Evolutionary conservation across 768 basidiomycete genomes (phyloP).

Genomic region (Grammothele lineata): DNA sequence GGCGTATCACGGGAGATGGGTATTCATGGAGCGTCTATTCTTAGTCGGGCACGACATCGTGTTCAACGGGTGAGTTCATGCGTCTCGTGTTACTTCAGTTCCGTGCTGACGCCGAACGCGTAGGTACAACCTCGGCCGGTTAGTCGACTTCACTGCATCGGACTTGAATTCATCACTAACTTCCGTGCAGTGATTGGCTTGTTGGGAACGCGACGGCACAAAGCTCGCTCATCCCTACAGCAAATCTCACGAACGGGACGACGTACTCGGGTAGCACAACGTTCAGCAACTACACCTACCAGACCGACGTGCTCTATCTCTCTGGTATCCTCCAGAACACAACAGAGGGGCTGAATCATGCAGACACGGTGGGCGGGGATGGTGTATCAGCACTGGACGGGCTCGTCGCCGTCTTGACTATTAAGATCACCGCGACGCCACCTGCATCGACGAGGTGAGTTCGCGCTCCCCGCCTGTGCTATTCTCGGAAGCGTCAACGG

Average conservation of each 20-base stretch:
- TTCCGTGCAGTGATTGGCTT: constrained; percentile 62
- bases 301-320: constrained; percentile 63
- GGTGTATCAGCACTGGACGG: constrained; percentile 74
- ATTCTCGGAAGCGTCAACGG: no score
- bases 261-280: constrained; percentile 63
- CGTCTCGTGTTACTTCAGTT: not conserved
- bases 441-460: constrained; percentile 8
- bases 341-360: constrained; percentile 69
- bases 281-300: constrained; percentile 66
- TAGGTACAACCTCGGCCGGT: constrained; percentile 78
- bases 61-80: constrained; percentile 50
- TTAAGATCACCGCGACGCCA: constrained; percentile 52
- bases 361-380: constrained; percentile 44
- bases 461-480: no score
- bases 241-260: constrained; percentile 48
- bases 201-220: constrained; percentile 74
- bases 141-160: constrained; percentile 7
- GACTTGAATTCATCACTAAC: not conserved
- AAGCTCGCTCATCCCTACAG: constrained; percentile 37
- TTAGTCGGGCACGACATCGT: constrained; percentile 68
- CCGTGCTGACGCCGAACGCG: constrained; percentile 1
- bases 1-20: no score
- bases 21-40: no score
- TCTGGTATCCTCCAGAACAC: constrained; percentile 68
- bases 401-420: constrained; percentile 72